Evolutionary conservation across 768 basidiomycete genomes (phyloP).

Genomic region (Termitomyces sp.): DNA sequence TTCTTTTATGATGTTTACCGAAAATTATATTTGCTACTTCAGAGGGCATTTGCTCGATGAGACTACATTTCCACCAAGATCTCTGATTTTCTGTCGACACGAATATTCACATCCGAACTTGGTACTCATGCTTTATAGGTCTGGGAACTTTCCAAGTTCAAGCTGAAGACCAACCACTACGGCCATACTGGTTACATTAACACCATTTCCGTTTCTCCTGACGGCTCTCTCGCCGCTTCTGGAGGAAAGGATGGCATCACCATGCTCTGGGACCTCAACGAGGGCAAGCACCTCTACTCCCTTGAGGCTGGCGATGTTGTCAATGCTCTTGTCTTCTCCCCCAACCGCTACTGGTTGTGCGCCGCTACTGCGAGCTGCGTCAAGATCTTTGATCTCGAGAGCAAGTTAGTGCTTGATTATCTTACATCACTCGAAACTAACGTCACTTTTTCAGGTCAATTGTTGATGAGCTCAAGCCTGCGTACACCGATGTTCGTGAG

Average conservation of each 20-base stretch:
- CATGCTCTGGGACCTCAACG: conserved; percentile 99
- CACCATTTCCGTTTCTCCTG: conserved; percentile 97
- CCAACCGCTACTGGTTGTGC: conserved; percentile 99
- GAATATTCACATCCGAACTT: conserved; percentile 29
- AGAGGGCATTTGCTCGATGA: conserved; percentile 70
- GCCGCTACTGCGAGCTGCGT: conserved; percentile 96
- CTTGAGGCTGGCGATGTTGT: conserved; percentile 98
- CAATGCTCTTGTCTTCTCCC: conserved; percentile 99
- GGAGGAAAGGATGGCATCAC: conserved; percentile 99
- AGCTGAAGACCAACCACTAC: conserved; percentile 99
- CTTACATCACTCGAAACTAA: conserved; percentile 1
- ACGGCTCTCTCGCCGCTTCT: conserved; percentile 97
- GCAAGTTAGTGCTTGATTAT: conserved; percentile 68
- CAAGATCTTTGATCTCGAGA: conserved; percentile 99
- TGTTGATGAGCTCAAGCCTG: conserved; percentile 98
- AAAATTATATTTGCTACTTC: conserved; percentile 84
- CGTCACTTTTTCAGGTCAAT: conserved; percentile 62
- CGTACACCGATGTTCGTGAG: conserved; percentile 75
- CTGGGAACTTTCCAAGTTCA: conserved; percentile 99
- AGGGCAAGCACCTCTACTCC: conserved; percentile 99
- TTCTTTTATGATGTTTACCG: conserved; percentile 32
- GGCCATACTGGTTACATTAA: conserved; percentile 99
- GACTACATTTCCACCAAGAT: conserved; percentile 76
- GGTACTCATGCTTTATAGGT: conserved; percentile 55
- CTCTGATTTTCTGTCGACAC: conserved; percentile 50